Evolutionary conservation across 176 grass and related monocot species (phyloP).

Genomic region (Zoysia pacifica): DNA sequence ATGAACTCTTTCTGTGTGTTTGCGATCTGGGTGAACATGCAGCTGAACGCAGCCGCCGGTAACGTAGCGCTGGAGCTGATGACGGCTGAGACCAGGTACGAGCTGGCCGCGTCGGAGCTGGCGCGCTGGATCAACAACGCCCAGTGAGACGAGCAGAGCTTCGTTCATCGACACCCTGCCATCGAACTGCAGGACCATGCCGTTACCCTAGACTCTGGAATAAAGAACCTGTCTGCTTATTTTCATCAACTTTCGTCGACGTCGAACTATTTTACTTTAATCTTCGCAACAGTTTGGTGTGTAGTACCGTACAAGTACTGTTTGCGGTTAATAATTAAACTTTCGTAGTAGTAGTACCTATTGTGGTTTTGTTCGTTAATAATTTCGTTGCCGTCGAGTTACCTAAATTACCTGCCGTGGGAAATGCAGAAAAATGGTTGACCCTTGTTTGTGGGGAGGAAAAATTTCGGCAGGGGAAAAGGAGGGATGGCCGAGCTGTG

Average conservation of each 20-base stretch:
- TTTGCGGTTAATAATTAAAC: neutral
- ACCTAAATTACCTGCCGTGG: no score
- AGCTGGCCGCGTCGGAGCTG: neutral
- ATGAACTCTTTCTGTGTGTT: neutral
- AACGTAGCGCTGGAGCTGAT: neutral
- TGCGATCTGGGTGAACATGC: neutral
- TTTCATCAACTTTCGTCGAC: neutral
- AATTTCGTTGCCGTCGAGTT: no score
- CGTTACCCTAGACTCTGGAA: neutral
- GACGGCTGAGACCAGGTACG: slow-evolving; percentile 27
- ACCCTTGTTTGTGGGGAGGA: no score
- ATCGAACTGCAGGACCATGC: no score
- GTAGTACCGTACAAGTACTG: neutral
- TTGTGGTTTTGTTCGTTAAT: neutral
- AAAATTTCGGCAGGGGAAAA: no score
- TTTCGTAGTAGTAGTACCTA: neutral
- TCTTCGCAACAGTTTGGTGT: neutral
- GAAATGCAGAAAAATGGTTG: no score
- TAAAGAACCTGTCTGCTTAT: neutral
- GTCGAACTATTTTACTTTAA: neutral
- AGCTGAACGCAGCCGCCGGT: neutral
- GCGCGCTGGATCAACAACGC: neutral
- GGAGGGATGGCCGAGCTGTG: no score
- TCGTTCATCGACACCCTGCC: no score
- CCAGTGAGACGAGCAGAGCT: no score